phyloP scores from a whole-genome alignment of 176 grass and related monocot genomes.

The Cocos nucifera region DNA sequence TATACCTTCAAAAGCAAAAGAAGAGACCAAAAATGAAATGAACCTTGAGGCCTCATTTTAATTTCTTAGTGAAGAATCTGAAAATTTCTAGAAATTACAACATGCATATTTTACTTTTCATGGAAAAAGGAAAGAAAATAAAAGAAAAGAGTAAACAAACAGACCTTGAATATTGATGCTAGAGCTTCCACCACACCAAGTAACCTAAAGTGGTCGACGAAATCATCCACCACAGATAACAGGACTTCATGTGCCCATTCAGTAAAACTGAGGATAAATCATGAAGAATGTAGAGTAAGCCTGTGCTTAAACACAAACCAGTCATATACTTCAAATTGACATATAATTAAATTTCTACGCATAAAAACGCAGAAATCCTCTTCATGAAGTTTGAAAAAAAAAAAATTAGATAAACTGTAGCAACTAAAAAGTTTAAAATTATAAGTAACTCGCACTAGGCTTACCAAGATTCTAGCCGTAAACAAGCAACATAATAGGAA shows the following conservation, averaged over 20 bases:
- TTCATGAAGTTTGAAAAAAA: neutral
- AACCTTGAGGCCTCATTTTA: too few species aligned
- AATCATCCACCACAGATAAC: conserved; percentile 69
- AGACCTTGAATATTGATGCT: conserved; percentile 95
- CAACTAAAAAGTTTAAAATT: neutral
- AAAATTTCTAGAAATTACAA: too few species aligned
- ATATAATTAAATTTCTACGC: conserved; percentile 7
- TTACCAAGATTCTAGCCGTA: too few species aligned
- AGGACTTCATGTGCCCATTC: conserved; percentile 80
- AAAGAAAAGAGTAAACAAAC: neutral
- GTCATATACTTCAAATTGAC: conserved; percentile 1
- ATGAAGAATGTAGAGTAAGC: neutral
- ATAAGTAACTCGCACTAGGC: too few species aligned
- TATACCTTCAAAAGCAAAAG: too few species aligned
- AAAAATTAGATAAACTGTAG: neutral
- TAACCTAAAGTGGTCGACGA: conserved; percentile 73
- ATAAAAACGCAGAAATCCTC: conserved; percentile 16
- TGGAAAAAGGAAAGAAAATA: neutral
- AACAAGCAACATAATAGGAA: too few species aligned
- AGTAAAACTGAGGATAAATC: conserved; percentile 76
- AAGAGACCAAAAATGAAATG: too few species aligned
- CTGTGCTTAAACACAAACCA: too few species aligned
- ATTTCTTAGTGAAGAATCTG: too few species aligned
- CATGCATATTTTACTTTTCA: neutral
- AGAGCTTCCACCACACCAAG: conserved; percentile 91